These are phyloP conservation scores for Aaosphaeria pasadenensis DNA, from an alignment of 2,329 filamentous ascomycete genomes.

Conservation along the genomic window DNA sequence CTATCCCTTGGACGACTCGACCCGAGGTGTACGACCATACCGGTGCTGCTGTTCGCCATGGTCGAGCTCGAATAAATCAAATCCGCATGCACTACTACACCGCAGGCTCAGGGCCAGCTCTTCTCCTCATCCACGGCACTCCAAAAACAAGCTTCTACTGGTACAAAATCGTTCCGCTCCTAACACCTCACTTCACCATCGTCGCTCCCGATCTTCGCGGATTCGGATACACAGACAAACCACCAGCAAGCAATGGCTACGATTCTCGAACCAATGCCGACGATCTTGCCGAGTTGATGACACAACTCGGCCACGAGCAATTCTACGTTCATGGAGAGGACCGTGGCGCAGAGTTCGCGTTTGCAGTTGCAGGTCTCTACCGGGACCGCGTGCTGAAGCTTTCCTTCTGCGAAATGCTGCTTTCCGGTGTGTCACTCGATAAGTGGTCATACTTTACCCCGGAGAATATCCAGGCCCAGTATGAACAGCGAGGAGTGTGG, in stretches of 20 bases:
- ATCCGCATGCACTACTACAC: too few species aligned
- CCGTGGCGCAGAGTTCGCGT: conserved; percentile 8
- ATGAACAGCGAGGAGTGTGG: conserved; percentile 32
- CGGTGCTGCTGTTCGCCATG: too few species aligned
- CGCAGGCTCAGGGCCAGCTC: too few species aligned
- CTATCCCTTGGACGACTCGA: too few species aligned
- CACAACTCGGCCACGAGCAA: conserved; percentile 27
- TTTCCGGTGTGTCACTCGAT: conserved; percentile 29
- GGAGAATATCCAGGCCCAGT: conserved; percentile 30
- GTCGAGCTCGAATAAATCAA: too few species aligned
- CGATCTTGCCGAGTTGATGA: conserved; percentile 34
- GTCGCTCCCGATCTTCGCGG: conserved; percentile 35
- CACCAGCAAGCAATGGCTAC: conserved; percentile 30
- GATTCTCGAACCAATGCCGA: conserved; percentile 29
- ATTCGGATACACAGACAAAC: conserved; percentile 37
- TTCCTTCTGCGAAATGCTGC: conserved; percentile 33
- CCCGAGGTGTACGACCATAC: too few species aligned
- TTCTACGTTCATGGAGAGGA: conserved; percentile 27
- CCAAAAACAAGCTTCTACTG: too few species aligned
- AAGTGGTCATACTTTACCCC: conserved; percentile 26
- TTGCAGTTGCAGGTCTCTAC: conserved; percentile 25
- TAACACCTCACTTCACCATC: conserved; percentile 24
- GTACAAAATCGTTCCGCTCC: too few species aligned
- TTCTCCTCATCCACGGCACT: too few species aligned
- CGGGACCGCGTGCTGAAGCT: conserved; percentile 25